Base-by-base conservation (phyloP, 116 monocot genomes). In the Thalassia testudinum region DNA sequence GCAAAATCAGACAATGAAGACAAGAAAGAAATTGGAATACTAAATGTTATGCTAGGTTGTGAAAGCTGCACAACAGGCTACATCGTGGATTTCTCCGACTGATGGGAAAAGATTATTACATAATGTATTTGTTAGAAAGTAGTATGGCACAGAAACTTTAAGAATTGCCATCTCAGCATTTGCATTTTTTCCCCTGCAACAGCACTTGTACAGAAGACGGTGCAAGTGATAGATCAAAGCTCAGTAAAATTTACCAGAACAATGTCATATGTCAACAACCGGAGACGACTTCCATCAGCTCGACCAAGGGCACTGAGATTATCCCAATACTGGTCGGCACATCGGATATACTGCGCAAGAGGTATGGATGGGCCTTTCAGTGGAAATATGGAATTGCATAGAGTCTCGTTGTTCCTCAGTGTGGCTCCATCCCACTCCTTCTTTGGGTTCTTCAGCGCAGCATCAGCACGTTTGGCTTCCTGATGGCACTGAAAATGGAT, bases 361-460 rank as follows among this genome's bases (percentile, higher is more conserved):
- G 89, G 88, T 47, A 89, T 81, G 27, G 70, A 75, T 30, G 89
- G 89, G 8, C 89, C 89, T 52, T 74, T 74, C 26, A 97, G 47
- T 10, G 95, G 95, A 30, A 97, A 97, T 15, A 97, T 85, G 50
- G 78, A 79, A 70, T 88, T 97, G 53, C 95, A 97, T 24, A 97
- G 66, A 12, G 95, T 97, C 57, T 79, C 89, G 53, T 89, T 97
- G 59, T 97, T 97, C 43, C 95, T 85, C 21, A 97, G 60, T 37
- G 95, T 77, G 44, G 95, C 95, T 18, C 95, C 95, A 23, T 88
- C 95, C 95, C 95, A 97, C 66, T 97, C 95, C 50, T 88, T 97
- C 63, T 97, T 97, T 0, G 95, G 95, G 57, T 75, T 97, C 59
- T 63, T 97, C 28, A 89, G 59, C 0, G 79, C 82, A 42, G 85